These are phyloP conservation scores for Piper betle DNA, from an alignment of 164 flowering plant genomes.

Conservation along the genomic window DNA sequence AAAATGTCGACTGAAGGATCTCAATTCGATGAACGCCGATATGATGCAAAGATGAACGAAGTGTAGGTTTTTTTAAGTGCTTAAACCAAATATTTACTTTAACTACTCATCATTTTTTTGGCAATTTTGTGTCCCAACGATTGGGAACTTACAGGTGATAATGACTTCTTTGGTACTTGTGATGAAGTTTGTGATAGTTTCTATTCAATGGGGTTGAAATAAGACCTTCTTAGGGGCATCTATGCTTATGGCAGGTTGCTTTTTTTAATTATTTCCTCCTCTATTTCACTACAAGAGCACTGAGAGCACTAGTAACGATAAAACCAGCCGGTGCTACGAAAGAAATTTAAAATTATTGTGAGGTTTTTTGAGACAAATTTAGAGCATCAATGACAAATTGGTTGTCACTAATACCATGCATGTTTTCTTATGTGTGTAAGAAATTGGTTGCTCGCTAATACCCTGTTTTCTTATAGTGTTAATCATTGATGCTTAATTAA, in stretches of 20 bases:
- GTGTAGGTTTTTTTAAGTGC: slow-evolving; percentile 14
- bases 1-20: slow-evolving; percentile 37
- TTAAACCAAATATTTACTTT: not conserved
- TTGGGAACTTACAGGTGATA: slow-evolving; percentile 32
- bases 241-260: slow-evolving; percentile 54
- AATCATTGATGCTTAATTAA: no score
- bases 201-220: slow-evolving; percentile 52
- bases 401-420: no score
- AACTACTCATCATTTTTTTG: not conserved
- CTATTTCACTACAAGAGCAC: not conserved
- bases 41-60: slow-evolving; percentile 53
- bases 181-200: slow-evolving; percentile 51
- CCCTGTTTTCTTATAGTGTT: no score
- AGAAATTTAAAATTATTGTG: no score
- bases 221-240: slow-evolving; percentile 65
- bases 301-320: no score
- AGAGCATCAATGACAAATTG: no score
- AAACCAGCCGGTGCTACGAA: no score
- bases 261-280: not conserved
- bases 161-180: slow-evolving; percentile 45
- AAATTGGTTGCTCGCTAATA: no score
- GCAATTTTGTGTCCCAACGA: not conserved
- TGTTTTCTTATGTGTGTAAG: no score
- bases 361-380: no score
- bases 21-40: slow-evolving; percentile 45